Percentiles rank a stretch among this genome's conserved stretches.
These are phyloP conservation scores for Exophiala aquamarina DNA, from an alignment of 2,329 filamentous ascomycete genomes.

Conservation along the genomic window DNA sequence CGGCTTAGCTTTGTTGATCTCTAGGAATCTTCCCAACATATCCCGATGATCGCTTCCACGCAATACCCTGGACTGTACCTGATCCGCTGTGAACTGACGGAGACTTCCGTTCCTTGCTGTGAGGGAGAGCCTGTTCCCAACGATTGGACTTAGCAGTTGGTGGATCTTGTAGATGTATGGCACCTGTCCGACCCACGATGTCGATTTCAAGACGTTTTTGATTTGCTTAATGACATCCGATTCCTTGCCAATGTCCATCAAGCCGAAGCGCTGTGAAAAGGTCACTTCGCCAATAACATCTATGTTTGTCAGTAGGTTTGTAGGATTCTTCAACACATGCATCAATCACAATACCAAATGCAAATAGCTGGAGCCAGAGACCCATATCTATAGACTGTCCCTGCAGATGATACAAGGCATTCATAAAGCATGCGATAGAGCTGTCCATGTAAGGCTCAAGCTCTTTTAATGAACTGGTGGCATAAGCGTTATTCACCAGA, in stretches of 20 bases:
- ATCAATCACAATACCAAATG: too few species aligned
- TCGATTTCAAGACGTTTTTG: neutral
- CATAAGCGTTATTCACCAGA: neutral
- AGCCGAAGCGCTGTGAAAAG: conserved; percentile 41
- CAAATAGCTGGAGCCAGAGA: neutral
- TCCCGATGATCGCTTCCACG: neutral
- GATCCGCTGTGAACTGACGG: neutral
- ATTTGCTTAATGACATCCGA: neutral
- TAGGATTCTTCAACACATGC: too few species aligned
- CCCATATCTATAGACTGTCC: neutral
- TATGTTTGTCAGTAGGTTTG: neutral
- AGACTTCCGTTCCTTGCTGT: neutral
- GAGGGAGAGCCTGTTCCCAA: neutral
- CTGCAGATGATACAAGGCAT: neutral
- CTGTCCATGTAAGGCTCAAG: neutral
- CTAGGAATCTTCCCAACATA: neutral
- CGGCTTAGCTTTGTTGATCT: conserved; percentile 21
- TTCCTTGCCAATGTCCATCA: conserved; percentile 40
- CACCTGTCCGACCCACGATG: neutral
- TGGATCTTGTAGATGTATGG: neutral
- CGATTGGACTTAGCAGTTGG: neutral
- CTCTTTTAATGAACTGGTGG: neutral
- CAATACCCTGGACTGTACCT: neutral
- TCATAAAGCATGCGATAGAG: neutral
- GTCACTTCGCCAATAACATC: conserved; percentile 42